Evolutionary conservation across 129 eudicot species (phyloP), one percentile per base, ranked within the genome.

Genomic region (sunflower (Helianthus annuus)): DNA sequence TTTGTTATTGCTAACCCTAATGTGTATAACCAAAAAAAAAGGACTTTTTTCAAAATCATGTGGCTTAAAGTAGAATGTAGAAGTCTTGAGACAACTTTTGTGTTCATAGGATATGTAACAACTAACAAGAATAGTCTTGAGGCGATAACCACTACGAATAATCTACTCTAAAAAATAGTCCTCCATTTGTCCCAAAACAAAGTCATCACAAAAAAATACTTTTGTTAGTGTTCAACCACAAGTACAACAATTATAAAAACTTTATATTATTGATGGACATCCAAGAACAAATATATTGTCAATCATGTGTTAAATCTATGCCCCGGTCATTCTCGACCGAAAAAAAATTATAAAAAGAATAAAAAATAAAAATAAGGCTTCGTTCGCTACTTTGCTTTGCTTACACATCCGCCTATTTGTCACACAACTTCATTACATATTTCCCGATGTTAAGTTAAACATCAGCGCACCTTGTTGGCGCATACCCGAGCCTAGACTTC

Each of bases 401-500:
- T 68, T 42, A 78, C 59, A 53, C 59, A 10, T 42, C 48, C 46
- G 40, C 68, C 4, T 14, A 11, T 19, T 70, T 24, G n/a, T n/a
- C 66, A 24, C 71, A 52, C 59, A 12, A 15, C 10, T 8, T 45
- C 40, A 11, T 67, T 56, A 29, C 53, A 36, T 17, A 34, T 15
- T 34, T 46, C 10, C 29, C n/a, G 4, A 13, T n/a, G 2, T 39
- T 29, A 58, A 24, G 60, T 81, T 72, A 90, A 40, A 87, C 77
- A 24, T 90, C 90, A 14, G 96, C 93, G 69, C 99, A 95, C 48
- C 57, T 88, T 8, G 86, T 81, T 49, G 97, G 99, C 10, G 97
- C 99, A 53, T 76, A 95, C 40, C 99, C 99, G 10, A 95, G 91
- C 81, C 97, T 86, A 15, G 96, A 90, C 78, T 67, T 79, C 75